Conservation (phyloP, 1,139 yeast genomes). For the Scheffersomyces stambukii region DNA sequence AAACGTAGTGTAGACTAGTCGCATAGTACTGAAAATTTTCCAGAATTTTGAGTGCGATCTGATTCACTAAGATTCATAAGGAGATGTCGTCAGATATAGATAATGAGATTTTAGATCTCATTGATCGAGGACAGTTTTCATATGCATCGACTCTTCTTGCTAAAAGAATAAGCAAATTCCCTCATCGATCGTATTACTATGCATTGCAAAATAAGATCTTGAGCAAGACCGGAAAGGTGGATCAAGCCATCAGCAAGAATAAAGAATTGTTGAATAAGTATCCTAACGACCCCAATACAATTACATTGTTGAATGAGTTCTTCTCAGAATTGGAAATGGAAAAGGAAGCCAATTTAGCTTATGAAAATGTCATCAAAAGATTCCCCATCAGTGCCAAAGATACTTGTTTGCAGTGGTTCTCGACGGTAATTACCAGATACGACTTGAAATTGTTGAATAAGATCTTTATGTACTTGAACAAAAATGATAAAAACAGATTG, state of each 20-base stretch:
- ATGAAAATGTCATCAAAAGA: constrained; percentile 54
- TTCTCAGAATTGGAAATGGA: constrained; percentile 31
- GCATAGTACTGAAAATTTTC: too few relatives aligned
- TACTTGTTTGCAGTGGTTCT: constrained; percentile 48
- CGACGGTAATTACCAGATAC: constrained; percentile 28
- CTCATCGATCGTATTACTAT: constrained; percentile 51
- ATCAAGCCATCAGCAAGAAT: constrained; percentile 42
- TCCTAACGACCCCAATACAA: constrained; percentile 54
- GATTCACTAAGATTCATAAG: too few relatives aligned
- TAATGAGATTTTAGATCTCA: constrained; percentile 33
- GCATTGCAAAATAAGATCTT: constrained; percentile 47
- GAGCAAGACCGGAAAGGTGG: constrained; percentile 37
- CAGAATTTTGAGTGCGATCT: too few relatives aligned
- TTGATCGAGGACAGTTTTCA: constrained; percentile 51
- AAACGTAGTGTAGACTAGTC: too few relatives aligned
- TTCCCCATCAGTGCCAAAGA: constrained; percentile 41
- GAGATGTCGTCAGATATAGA: constrained; percentile 11
- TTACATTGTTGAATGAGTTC: constrained; percentile 42
- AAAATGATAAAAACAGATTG: constrained; percentile 23
- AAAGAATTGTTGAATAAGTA: constrained; percentile 35
- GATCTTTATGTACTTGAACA: constrained; percentile 40
- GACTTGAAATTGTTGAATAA: constrained; percentile 45
- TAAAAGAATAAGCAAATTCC: constrained; percentile 50
- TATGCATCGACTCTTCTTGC: constrained; percentile 50
- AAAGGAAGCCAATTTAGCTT: constrained; percentile 39